A percentile compares a stretch with the other conserved stretches of the same genome.
Evolutionary conservation across 176 grass and related monocot species (phyloP).

Genomic region (Poa annua): DNA sequence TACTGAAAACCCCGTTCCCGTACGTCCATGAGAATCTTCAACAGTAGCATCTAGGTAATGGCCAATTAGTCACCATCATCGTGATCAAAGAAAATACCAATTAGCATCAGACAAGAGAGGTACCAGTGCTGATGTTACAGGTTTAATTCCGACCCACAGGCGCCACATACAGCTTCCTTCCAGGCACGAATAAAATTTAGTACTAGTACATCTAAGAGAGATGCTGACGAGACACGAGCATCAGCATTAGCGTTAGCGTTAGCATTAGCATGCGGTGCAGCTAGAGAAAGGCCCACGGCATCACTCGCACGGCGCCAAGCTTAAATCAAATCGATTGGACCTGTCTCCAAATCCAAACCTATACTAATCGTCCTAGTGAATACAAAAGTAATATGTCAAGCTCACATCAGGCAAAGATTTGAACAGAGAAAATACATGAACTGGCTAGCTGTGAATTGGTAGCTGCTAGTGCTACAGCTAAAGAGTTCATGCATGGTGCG

Average conservation of each 20-base stretch:
- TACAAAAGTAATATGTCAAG: too few species aligned
- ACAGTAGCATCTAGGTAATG: slow-evolving; percentile 42
- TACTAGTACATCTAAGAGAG: too few species aligned
- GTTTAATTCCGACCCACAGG: slow-evolving; percentile 28
- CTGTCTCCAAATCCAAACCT: too few species aligned
- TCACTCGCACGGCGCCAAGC: slow-evolving; percentile 36
- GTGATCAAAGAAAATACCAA: slow-evolving; percentile 44
- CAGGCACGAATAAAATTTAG: too few species aligned
- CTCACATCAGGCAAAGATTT: too few species aligned
- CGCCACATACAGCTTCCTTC: too few species aligned
- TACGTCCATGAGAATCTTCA: slow-evolving; percentile 48
- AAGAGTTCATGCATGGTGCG: too few species aligned
- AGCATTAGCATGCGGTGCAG: slow-evolving; percentile 22
- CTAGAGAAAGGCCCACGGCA: slow-evolving; percentile 47
- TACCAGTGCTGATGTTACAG: slow-evolving; percentile 7
- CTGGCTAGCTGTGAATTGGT: too few species aligned
- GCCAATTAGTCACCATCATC: slow-evolving; percentile 53
- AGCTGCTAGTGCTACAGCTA: too few species aligned
- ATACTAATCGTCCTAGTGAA: too few species aligned
- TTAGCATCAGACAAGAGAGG: slow-evolving; percentile 43
- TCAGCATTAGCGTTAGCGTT: background rate
- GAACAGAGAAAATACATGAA: too few species aligned
- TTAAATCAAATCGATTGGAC: background rate
- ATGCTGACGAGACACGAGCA: background rate
- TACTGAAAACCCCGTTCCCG: slow-evolving; percentile 39